Evolutionary conservation across 305 asterid genomes (phyloP).

Genomic region (Rubia tinctorum): DNA sequence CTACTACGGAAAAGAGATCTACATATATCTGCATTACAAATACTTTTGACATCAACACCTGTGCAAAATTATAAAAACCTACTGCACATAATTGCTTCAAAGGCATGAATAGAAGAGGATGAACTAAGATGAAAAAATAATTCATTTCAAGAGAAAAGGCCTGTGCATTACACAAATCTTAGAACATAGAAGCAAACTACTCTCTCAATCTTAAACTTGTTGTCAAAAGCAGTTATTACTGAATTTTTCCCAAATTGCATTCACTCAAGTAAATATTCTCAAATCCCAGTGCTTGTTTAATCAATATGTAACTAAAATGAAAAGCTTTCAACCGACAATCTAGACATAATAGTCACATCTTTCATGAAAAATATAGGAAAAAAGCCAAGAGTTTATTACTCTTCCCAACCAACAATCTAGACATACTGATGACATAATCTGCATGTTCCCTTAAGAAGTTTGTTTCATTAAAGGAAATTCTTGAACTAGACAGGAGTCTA

Average conservation of each 20-base stretch:
- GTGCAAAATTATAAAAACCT: background rate
- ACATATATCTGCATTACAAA: conserved; percentile 61
- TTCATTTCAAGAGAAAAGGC: background rate
- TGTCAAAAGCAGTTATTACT: background rate
- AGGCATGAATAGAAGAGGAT: background rate
- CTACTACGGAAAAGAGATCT: conserved; percentile 64
- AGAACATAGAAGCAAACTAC: conserved; percentile 7
- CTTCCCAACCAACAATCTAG: background rate
- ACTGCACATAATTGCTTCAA: background rate
- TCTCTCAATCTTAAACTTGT: background rate
- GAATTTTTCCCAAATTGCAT: background rate
- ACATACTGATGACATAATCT: background rate
- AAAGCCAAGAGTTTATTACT: background rate
- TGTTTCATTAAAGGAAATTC: background rate
- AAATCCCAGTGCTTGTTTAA: background rate
- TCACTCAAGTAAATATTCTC: background rate
- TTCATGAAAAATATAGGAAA: no score
- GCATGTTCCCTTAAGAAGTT: background rate
- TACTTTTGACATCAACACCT: background rate
- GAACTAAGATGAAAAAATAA: background rate
- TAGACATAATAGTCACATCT: background rate
- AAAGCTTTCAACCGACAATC: background rate
- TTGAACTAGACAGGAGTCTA: background rate
- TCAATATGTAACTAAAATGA: background rate
- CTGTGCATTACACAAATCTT: background rate